Conservation (phyloP, 2,329 filamentous ascomycete species). For the Anthostomella pinea region DNA sequence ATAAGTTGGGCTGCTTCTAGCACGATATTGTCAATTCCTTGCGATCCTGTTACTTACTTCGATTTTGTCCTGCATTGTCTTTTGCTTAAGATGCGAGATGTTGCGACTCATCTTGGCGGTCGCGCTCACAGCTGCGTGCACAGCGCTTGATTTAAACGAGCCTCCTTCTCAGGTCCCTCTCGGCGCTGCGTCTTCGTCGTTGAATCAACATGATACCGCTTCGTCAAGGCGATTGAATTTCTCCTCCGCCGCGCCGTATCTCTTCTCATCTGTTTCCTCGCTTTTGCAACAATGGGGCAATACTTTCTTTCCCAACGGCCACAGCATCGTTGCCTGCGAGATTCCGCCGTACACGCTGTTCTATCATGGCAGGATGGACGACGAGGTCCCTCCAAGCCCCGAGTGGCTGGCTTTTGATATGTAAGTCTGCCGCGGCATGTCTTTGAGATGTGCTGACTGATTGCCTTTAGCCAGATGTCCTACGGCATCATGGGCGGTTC, state of each 20-base stretch:
- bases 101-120: too few relatives aligned
- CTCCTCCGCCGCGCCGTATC: conserved; percentile 44
- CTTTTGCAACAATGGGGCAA: conserved; percentile 50
- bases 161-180: too few relatives aligned
- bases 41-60: too few relatives aligned
- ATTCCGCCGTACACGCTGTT: conserved; percentile 45
- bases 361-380: conserved; percentile 46
- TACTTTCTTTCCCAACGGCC: conserved; percentile 49
- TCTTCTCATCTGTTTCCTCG: conserved; percentile 45
- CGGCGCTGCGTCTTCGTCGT: too few relatives aligned
- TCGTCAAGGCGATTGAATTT: conserved; percentile 40
- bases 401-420: conserved; percentile 53
- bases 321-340: conserved; percentile 44
- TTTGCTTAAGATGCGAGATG: too few relatives aligned
- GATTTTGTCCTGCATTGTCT: too few relatives aligned
- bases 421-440: conserved; percentile 17
- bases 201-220: neutral
- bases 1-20: too few relatives aligned
- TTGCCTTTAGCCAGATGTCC: conserved; percentile 43
- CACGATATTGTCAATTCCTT: too few relatives aligned
- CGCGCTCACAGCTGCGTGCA: too few relatives aligned
- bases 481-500: conserved; percentile 49
- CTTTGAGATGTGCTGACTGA: neutral
- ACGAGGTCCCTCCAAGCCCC: conserved; percentile 40
- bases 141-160: too few relatives aligned